Evolutionary conservation across 108 stramenopile species (phyloP).

Genomic region (Skeletonema grethae): DNA sequence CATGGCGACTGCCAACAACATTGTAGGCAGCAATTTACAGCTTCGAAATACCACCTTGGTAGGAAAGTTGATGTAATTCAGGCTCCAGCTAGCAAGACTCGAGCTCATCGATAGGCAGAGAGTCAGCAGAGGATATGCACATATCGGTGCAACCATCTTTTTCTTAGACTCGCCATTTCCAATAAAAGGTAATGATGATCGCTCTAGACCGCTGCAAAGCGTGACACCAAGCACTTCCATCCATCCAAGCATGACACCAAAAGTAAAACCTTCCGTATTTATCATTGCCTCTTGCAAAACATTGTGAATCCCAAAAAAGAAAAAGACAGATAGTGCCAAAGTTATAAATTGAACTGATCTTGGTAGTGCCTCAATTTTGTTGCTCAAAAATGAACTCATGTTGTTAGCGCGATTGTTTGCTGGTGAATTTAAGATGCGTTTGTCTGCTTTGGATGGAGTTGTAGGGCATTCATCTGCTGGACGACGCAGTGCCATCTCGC

Average conservation of each 20-base stretch:
- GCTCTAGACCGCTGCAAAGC: slow-evolving; percentile 78
- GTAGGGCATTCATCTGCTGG: slow-evolving; percentile 9
- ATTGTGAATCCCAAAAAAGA: slow-evolving; percentile 93
- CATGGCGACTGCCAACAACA: slow-evolving; percentile 88
- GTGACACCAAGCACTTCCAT: slow-evolving; percentile 93
- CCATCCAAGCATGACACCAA: slow-evolving; percentile 93
- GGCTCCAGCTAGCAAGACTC: slow-evolving; percentile 83
- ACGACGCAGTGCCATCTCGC: slow-evolving; percentile 1
- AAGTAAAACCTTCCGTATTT: slow-evolving; percentile 76
- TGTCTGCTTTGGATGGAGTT: slow-evolving; percentile 24
- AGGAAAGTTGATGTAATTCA: slow-evolving; percentile 97
- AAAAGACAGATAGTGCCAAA: slow-evolving; percentile 56
- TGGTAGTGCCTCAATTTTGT: slow-evolving; percentile 37
- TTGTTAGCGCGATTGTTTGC: slow-evolving; percentile 7
- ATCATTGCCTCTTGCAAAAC: slow-evolving; percentile 93
- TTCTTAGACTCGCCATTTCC: slow-evolving; percentile 57
- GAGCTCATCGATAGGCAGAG: slow-evolving; percentile 83
- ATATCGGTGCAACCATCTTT: slow-evolving; percentile 73
- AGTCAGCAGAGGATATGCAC: slow-evolving; percentile 84
- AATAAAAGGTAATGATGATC: slow-evolving; percentile 49
- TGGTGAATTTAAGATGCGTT: not conserved
- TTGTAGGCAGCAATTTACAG: slow-evolving; percentile 94
- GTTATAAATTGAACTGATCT: slow-evolving; percentile 28
- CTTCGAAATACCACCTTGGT: slow-evolving; percentile 94
- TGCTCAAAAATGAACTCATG: slow-evolving; percentile 28